Base-by-base conservation (phyloP, 2,329 filamentous ascomycete genomes). In the Podosphaera fusca region DNA sequence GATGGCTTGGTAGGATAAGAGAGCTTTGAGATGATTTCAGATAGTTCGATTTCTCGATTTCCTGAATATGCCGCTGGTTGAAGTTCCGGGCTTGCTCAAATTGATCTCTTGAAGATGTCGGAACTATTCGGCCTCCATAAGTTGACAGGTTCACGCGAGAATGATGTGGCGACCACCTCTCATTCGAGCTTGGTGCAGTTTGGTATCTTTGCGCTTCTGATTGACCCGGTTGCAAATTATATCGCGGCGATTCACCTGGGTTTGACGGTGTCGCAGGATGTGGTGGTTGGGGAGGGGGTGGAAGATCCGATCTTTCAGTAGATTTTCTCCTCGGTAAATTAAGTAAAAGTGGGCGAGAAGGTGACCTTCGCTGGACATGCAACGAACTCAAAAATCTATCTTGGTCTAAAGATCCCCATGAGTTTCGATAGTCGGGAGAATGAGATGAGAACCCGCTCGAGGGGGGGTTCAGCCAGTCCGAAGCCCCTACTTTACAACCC, bases 191-290 rank as follows among this genome's bases (percentile, higher is more conserved):
- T 36, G 60, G 55, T 31, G 58, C 56, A 30, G 8, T 38, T 46
- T 60, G 64, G 33, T 55, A 45, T 35, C 62, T 61, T 30, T 61
- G 54, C 34, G 36, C 47, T 4, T 64, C 58, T 29, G 56, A 42
- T 40, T 55, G 52, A 30, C 49, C 50, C 59, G 63, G 64, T 34
- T 60, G 59, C 3, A 61, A 53, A 36, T 67, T 63, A 56, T 63
- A 64, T 56, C 63, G 60, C 42, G 66, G 65, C 21, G 66, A 67
- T 60, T 65, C 64, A 30, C 64, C 59, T 59, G 61, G 60, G 8
- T 51, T 14, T 34, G 56, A 56, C 29, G 54, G 35, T 53, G 54
- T 60, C 21, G 55, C 38, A 29, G 61, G 56, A 42, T 58, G 63
- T 3, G 63, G 59, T 50, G 64, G 60, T 49, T 34, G 35, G 10